Percentiles rank a stretch among this genome's conserved stretches.
Evolutionary conservation across 768 basidiomycete species (phyloP).

Genomic region (Lyophyllum decastes): DNA sequence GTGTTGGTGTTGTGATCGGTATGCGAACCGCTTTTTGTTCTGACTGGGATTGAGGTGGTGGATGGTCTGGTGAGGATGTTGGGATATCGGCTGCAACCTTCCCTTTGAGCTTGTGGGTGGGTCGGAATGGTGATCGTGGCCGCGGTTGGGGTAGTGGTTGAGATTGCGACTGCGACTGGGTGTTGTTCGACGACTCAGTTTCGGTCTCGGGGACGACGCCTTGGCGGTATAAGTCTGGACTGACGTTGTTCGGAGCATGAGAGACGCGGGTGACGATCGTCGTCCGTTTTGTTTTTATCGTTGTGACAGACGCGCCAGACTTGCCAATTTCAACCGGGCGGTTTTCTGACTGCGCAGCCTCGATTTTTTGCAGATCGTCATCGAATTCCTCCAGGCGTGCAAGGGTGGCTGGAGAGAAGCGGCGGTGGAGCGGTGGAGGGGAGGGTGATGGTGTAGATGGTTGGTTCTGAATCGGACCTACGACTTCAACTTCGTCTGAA

Average conservation of each 20-base stretch:
- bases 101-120: too few species aligned
- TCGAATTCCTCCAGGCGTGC: slow-evolving; percentile 4
- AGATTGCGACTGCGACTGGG: slow-evolving; percentile 14
- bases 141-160: neutral
- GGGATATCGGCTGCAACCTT: neutral
- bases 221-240: slow-evolving; percentile 16
- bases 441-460: neutral
- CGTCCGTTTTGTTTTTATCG: neutral
- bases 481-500: slow-evolving; percentile 13
- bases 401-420: neutral
- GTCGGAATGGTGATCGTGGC: slow-evolving; percentile 1
- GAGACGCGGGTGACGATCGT: neutral
- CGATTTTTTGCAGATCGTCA: neutral
- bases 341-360: neutral
- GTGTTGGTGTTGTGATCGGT: neutral
- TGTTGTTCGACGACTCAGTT: slow-evolving; percentile 14
- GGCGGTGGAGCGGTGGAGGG: neutral
- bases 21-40: too few species aligned
- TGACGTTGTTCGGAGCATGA: neutral
- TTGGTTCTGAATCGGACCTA: neutral
- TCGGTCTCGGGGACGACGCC: slow-evolving; percentile 20
- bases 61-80: neutral
- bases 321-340: neutral
- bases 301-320: neutral
- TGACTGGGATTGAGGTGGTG: too few species aligned